Evolutionary conservation across 2,329 filamentous ascomycete species (phyloP).

Genomic region (Alternaria panax): DNA sequence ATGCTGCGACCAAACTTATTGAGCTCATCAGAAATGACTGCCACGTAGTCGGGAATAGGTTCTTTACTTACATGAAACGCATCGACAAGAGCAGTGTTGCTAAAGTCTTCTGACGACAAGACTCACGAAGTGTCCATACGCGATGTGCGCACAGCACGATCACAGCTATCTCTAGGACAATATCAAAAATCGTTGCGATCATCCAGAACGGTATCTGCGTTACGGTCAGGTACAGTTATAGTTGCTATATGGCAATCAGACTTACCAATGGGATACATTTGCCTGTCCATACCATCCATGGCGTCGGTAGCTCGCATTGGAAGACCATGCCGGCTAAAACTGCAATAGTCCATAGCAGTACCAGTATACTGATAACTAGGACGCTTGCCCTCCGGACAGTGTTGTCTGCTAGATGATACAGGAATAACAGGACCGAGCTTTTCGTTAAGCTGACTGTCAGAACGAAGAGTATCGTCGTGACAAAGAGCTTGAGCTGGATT

Average conservation of each 20-base stretch:
- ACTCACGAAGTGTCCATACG: conserved; percentile 26
- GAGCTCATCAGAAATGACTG: not conserved
- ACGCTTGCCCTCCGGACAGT: conserved; percentile 22
- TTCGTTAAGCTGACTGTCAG: conserved; percentile 34
- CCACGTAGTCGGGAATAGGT: not conserved
- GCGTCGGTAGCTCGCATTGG: conserved; percentile 34
- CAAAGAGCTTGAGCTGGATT: conserved; percentile 31
- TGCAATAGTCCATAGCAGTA: conserved; percentile 30
- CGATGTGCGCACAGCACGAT: conserved; percentile 26
- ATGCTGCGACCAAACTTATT: conserved; percentile 31
- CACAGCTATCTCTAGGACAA: conserved; percentile 26
- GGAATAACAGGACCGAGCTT: conserved; percentile 30
- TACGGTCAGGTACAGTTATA: not conserved
- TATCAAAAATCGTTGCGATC: conserved; percentile 26
- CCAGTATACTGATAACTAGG: conserved; percentile 17
- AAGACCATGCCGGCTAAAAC: conserved; percentile 29
- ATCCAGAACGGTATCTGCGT: conserved; percentile 31
- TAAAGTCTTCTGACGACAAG: conserved; percentile 22
- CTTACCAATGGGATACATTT: conserved; percentile 36
- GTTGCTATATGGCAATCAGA: not conserved
- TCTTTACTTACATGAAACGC: conserved; percentile 28
- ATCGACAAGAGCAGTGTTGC: conserved; percentile 29
- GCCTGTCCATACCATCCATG: conserved; percentile 32
- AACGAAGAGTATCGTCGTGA: conserved; percentile 34
- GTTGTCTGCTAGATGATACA: conserved; percentile 26